Evolutionary conservation across 1,284 basidiomycete species (phyloP).

Genomic region (Takashimella koratensis): DNA sequence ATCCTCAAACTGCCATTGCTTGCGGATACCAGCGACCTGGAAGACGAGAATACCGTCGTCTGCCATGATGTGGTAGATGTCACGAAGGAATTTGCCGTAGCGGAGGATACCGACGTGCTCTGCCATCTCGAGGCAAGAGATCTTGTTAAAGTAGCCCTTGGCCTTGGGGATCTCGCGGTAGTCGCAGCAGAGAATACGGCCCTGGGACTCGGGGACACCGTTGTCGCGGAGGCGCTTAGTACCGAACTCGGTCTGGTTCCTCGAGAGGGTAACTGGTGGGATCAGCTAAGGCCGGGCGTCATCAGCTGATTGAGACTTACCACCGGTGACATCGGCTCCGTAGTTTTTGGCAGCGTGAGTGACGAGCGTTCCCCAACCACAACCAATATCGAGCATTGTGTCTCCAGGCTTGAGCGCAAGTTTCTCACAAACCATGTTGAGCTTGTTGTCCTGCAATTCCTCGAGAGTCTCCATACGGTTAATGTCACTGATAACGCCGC

Average conservation of each 20-base stretch:
- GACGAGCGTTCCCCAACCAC: slow-evolving; percentile 95
- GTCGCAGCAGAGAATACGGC: slow-evolving; percentile 89
- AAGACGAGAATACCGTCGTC: slow-evolving; percentile 93
- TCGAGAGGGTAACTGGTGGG: slow-evolving; percentile 70
- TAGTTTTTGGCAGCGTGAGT: slow-evolving; percentile 98
- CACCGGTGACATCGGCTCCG: slow-evolving; percentile 86
- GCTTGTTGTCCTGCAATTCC: slow-evolving; percentile 97
- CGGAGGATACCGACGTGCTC: slow-evolving; percentile 97
- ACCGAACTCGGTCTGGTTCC: slow-evolving; percentile 89
- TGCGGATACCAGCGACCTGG: slow-evolving; percentile 93
- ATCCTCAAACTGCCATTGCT: slow-evolving; percentile 96
- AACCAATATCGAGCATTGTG: slow-evolving; percentile 83
- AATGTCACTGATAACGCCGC: slow-evolving; percentile 77
- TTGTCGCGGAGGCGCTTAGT: slow-evolving; percentile 82
- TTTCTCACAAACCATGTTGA: slow-evolving; percentile 91
- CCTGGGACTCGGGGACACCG: slow-evolving; percentile 69
- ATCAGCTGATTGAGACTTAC: slow-evolving; percentile 20
- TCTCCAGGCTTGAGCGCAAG: slow-evolving; percentile 80
- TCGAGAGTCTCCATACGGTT: slow-evolving; percentile 81
- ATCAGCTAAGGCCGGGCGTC: not conserved
- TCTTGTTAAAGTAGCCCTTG: slow-evolving; percentile 83
- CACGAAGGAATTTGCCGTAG: slow-evolving; percentile 81
- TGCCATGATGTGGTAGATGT: slow-evolving; percentile 89
- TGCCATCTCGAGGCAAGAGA: slow-evolving; percentile 96
- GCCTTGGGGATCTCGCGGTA: slow-evolving; percentile 86